phyloP scores from a whole-genome alignment of 2,329 filamentous ascomycete genomes.

The Alternaria viburni region DNA sequence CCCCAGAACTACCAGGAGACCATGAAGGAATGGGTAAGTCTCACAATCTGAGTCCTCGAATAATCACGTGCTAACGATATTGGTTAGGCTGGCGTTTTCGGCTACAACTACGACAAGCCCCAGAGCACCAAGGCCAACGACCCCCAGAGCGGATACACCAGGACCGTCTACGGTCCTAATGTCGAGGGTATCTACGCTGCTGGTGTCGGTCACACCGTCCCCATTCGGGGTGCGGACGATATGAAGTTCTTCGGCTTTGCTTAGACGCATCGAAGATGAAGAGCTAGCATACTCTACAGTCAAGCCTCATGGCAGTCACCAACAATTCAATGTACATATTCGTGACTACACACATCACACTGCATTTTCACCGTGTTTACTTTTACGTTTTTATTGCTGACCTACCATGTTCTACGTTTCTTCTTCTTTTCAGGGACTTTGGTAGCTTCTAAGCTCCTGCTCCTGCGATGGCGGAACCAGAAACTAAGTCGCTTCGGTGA shows the following conservation, averaged over 20 bases:
- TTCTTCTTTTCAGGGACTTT: background rate
- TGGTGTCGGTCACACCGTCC: conserved; percentile 45
- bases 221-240: conserved; percentile 41
- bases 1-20: conserved; percentile 65
- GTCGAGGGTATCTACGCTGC: conserved; percentile 46
- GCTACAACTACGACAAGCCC: conserved; percentile 42
- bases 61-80: background rate
- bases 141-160: conserved; percentile 42
- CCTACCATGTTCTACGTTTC: background rate
- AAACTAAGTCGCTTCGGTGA: background rate
- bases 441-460: background rate
- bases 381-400: background rate
- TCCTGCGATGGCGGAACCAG: background rate
- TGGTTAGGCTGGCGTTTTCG: conserved; percentile 33
- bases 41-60: background rate
- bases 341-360: background rate
- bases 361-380: background rate
- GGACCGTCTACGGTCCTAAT: conserved; percentile 35
- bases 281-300: background rate
- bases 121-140: conserved; percentile 36
- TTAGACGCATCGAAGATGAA: background rate
- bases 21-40: conserved; percentile 39
- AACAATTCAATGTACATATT: background rate
- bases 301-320: background rate
- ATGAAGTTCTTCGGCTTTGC: conserved; percentile 46